Evolutionary conservation across 1,284 basidiomycete species (phyloP).

Genomic region (Sanguinoderma infundibulare): DNA sequence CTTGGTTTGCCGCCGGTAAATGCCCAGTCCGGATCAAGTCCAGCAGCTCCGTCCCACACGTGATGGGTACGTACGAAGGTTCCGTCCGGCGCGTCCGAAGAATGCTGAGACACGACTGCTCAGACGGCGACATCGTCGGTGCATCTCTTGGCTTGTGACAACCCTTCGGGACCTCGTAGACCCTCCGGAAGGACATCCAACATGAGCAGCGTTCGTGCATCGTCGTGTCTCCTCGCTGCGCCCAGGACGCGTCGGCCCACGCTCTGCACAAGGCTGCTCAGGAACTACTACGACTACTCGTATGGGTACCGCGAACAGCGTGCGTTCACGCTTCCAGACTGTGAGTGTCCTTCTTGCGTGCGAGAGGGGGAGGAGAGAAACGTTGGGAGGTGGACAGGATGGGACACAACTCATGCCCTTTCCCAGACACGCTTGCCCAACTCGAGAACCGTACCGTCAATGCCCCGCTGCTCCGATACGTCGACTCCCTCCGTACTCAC

Average conservation of each 20-base stretch:
- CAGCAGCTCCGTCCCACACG: background rate
- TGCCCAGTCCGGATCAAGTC: background rate
- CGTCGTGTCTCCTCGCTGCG: slow-evolving; percentile 18
- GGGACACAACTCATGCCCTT: background rate
- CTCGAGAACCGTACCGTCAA: slow-evolving; percentile 77
- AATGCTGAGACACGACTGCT: background rate
- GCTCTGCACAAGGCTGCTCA: slow-evolving; percentile 15
- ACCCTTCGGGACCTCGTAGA: too few relatives aligned
- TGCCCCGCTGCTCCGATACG: slow-evolving; percentile 83
- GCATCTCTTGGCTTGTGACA: background rate
- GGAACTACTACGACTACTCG: slow-evolving; percentile 78
- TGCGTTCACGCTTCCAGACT: slow-evolving; percentile 74
- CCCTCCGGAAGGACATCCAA: background rate
- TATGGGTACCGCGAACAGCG: slow-evolving; percentile 78
- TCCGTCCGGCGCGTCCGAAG: background rate
- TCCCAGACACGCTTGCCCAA: slow-evolving; percentile 73
- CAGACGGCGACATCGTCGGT: background rate
- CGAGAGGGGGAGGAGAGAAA: background rate
- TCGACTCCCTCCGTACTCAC: slow-evolving; percentile 82
- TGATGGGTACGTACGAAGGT: background rate
- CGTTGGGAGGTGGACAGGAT: background rate
- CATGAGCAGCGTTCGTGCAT: slow-evolving; percentile 14
- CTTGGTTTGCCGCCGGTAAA: background rate
- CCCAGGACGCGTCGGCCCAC: slow-evolving; percentile 23
- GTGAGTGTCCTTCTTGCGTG: slow-evolving; percentile 48